Percentiles rank a stretch among this genome's conserved stretches.
Conservation (phyloP, 768 basidiomycete species). For the Boletus fagicola region DNA sequence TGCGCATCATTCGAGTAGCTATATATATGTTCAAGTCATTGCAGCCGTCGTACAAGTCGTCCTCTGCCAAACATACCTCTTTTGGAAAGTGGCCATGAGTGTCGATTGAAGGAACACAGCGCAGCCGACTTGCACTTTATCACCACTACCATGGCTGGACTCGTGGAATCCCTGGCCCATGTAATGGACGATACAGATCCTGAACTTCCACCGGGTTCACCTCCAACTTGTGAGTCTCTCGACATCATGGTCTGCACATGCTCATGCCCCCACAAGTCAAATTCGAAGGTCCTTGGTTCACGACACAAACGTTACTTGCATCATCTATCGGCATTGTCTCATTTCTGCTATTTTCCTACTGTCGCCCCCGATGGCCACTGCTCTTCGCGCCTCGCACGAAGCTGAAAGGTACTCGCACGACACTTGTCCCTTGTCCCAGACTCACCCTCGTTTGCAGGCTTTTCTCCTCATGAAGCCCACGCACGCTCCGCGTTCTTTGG, state of each 20-base stretch:
- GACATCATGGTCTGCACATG: not conserved
- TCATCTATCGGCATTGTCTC: slow-evolving; percentile 71
- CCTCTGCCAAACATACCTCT: not conserved
- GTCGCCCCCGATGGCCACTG: slow-evolving; percentile 83
- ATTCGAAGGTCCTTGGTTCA: slow-evolving; percentile 95
- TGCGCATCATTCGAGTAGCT: too few species aligned
- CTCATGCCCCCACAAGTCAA: slow-evolving; percentile 45
- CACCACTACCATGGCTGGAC: slow-evolving; percentile 16
- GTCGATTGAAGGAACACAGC: too few species aligned
- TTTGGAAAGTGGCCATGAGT: slow-evolving; percentile 19
- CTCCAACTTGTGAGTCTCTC: slow-evolving; percentile 54
- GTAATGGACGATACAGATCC: slow-evolving; percentile 36
- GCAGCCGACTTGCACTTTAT: not conserved
- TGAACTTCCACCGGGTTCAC: slow-evolving; percentile 58
- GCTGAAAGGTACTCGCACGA: slow-evolving; percentile 68
- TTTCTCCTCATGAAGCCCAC: slow-evolving; percentile 92
- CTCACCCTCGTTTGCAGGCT: slow-evolving; percentile 49
- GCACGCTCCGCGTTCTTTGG: slow-evolving; percentile 86
- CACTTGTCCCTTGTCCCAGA: not conserved
- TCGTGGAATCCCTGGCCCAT: slow-evolving; percentile 16
- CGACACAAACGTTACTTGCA: slow-evolving; percentile 83
- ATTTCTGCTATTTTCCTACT: slow-evolving; percentile 87
- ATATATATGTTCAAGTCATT: too few species aligned
- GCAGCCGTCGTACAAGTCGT: too few species aligned
- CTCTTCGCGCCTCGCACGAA: slow-evolving; percentile 92